phyloP scores from a whole-genome alignment of 768 basidiomycete species.

The Mycena albidolilacea region DNA sequence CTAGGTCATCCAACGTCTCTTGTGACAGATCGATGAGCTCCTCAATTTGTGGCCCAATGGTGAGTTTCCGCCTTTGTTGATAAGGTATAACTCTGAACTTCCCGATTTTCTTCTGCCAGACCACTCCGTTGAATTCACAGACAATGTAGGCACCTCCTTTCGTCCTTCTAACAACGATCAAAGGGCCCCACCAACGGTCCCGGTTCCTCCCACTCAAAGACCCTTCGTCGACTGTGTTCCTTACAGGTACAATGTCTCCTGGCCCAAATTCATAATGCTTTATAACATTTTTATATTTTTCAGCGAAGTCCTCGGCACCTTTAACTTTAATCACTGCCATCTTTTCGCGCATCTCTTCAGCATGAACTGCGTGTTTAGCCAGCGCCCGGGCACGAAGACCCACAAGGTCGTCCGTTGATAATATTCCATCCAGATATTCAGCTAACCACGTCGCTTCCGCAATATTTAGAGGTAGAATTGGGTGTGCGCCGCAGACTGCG shows the following conservation, averaged over 20 bases:
- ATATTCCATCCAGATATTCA: conserved; percentile 21
- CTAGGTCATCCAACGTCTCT: no score
- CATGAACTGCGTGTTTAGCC: conserved; percentile 39
- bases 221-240: conserved; percentile 40
- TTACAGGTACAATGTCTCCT: conserved; percentile 44
- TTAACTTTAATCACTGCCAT: conserved; percentile 31
- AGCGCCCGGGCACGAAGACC: conserved; percentile 31
- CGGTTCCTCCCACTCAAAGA: no score
- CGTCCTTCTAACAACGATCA: conserved; percentile 38
- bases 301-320: conserved; percentile 39
- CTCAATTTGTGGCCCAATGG: conserved; percentile 1
- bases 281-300: conserved; percentile 35
- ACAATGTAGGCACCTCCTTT: conserved; percentile 31
- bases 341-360: conserved; percentile 32
- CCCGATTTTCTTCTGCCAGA: no score
- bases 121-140: conserved; percentile 22
- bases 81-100: no score
- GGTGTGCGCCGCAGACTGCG: conserved; percentile 42
- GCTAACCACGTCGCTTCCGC: conserved; percentile 48
- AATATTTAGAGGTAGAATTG: conserved; percentile 44
- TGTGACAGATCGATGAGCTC: conserved; percentile 8
- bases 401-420: conserved; percentile 41
- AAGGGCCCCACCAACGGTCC: conserved; percentile 47
- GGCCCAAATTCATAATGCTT: conserved; percentile 29
- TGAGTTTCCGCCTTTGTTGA: conserved; percentile 11